phyloP scores from a whole-genome alignment of 1,139 yeast species.

The Casaregolazyma suthepensis region DNA sequence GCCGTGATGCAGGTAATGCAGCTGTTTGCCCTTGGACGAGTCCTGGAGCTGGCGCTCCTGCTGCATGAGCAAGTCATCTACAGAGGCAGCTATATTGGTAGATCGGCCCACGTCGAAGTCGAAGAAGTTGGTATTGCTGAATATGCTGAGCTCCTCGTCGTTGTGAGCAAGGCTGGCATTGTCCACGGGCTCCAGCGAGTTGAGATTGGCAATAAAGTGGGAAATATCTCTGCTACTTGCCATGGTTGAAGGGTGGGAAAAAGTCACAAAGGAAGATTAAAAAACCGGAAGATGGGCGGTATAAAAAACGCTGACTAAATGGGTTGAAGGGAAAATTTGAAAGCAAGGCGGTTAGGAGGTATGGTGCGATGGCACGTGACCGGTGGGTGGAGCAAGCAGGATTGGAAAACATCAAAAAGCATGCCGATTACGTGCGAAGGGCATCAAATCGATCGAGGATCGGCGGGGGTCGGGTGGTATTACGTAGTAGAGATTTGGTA shows the following conservation, averaged over 20 bases:
- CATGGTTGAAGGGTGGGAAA: conserved; percentile 3
- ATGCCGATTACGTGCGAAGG: neutral
- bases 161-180: conserved; percentile 5
- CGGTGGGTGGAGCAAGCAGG: too few relatives aligned
- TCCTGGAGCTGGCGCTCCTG: conserved; percentile 36
- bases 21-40: conserved; percentile 15
- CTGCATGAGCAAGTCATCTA: conserved; percentile 36
- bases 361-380: neutral
- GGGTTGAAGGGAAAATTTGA: neutral
- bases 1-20: conserved; percentile 5
- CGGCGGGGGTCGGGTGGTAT: neutral
- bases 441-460: neutral
- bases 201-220: conserved; percentile 31
- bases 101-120: conserved; percentile 40
- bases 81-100: conserved; percentile 37
- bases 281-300: neutral
- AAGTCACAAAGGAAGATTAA: neutral
- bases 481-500: too few relatives aligned
- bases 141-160: conserved; percentile 37
- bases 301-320: neutral
- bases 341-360: neutral
- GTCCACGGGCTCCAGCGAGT: conserved; percentile 29
- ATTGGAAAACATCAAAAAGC: neutral
- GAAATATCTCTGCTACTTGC: conserved; percentile 21
- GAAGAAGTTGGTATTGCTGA: conserved; percentile 39